phyloP scores from a whole-genome alignment of 1,284 basidiomycete genomes.

The Pyrrhoderma lamaoense region DNA sequence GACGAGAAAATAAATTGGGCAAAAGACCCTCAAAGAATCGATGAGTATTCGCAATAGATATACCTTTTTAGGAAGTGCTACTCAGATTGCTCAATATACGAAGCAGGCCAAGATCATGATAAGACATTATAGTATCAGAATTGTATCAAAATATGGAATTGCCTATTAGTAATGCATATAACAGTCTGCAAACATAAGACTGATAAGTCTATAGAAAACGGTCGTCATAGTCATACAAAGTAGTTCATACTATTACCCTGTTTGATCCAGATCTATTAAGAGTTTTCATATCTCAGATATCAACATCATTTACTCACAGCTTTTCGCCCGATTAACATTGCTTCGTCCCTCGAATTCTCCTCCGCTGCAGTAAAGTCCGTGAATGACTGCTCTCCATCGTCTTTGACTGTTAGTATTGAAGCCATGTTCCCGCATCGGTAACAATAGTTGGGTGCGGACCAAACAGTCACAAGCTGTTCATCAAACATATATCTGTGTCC shows the following conservation, averaged over 20 bases:
- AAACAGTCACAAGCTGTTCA: slow-evolving; percentile 90
- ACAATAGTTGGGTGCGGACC: slow-evolving; percentile 97
- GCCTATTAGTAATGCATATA: neutral
- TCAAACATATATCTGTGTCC: slow-evolving; percentile 99
- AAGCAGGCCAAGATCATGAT: too few species aligned
- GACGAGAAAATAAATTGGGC: too few species aligned
- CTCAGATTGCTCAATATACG: too few species aligned
- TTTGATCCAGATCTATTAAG: slow-evolving; percentile 33
- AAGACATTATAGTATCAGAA: neutral
- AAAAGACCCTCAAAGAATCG: too few species aligned
- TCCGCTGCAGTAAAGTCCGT: slow-evolving; percentile 77
- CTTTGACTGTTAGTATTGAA: slow-evolving; percentile 64
- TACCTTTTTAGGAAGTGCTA: neutral
- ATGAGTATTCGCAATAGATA: neutral
- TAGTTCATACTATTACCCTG: slow-evolving; percentile 39
- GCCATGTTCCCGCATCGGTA: slow-evolving; percentile 82
- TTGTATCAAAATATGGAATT: neutral
- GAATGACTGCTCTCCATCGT: slow-evolving; percentile 59
- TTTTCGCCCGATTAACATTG: slow-evolving; percentile 50
- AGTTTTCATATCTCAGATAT: slow-evolving; percentile 12
- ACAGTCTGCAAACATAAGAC: neutral
- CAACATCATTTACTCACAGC: slow-evolving; percentile 40
- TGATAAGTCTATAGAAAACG: neutral
- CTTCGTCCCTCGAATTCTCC: slow-evolving; percentile 80
- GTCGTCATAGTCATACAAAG: slow-evolving; percentile 41